Percentiles rank a stretch among this genome's conserved stretches.
These are phyloP conservation scores for Schwanniomyces pseudopolymorphus DNA, from an alignment of 805 yeast genomes.

Conservation along the genomic window DNA sequence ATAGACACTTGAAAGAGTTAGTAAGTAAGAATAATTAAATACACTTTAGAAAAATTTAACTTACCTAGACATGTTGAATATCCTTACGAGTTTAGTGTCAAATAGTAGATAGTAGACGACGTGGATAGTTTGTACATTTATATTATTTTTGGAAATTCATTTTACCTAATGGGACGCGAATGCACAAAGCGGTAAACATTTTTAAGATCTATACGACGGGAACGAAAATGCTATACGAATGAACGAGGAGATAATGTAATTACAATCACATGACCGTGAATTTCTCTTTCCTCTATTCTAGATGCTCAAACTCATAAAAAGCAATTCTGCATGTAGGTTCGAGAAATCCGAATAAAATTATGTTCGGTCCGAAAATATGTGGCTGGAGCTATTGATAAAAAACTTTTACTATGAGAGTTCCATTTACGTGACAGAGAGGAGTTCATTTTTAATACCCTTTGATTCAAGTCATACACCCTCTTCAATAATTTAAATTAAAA, in stretches of 20 bases:
- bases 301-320: too few relatives aligned
- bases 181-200: not conserved
- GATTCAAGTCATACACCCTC: too few relatives aligned
- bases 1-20: constrained; percentile 19
- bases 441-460: too few relatives aligned
- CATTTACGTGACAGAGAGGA: not conserved
- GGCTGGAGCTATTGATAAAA: too few relatives aligned
- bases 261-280: not conserved
- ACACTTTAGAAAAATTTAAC: not conserved
- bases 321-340: too few relatives aligned
- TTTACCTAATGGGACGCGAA: not conserved
- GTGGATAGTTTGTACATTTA: not conserved
- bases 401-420: too few relatives aligned
- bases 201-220: not conserved
- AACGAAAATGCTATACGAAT: not conserved
- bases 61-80: constrained; percentile 4
- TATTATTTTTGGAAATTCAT: not conserved
- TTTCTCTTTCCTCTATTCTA: too few relatives aligned
- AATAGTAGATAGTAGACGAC: not conserved
- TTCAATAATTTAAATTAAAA: too few relatives aligned
- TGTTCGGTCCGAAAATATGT: not conserved
- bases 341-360: not conserved
- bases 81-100: not conserved
- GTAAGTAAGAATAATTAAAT: not conserved
- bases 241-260: not conserved